phyloP scores from a whole-genome alignment of 257 asterid genomes.

The Salvia miltiorrhiza region DNA sequence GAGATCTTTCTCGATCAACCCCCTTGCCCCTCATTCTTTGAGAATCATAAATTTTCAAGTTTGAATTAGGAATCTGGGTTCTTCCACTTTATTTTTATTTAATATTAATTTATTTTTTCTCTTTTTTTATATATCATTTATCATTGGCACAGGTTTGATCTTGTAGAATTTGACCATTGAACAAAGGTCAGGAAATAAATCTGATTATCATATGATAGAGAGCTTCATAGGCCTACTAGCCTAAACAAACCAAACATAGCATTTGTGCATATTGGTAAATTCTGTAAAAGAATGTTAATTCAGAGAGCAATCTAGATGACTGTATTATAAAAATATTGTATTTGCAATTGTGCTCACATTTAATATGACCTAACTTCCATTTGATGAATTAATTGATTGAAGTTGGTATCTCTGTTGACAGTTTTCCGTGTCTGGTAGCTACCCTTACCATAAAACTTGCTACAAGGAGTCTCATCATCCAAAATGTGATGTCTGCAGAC shows the following conservation, averaged over 20 bases:
- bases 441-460: slow-evolving; percentile 84
- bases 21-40: too few species aligned
- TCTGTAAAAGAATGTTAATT: not conserved
- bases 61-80: too few species aligned
- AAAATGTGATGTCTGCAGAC: slow-evolving; percentile 87
- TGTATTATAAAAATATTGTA: not conserved
- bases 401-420: slow-evolving; percentile 34
- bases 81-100: too few species aligned
- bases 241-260: not conserved
- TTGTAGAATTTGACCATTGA: too few species aligned
- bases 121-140: too few species aligned
- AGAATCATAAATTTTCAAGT: too few species aligned
- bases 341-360: not conserved
- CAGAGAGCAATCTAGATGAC: not conserved
- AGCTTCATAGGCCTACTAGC: not conserved
- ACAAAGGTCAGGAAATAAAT: too few species aligned
- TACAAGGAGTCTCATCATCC: slow-evolving; percentile 93
- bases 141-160: too few species aligned
- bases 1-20: too few species aligned
- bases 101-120: too few species aligned
- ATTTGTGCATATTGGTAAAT: not conserved
- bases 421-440: slow-evolving; percentile 80
- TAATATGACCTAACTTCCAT: not conserved
- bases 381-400: not conserved
- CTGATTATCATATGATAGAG: not conserved